phyloP scores from a whole-genome alignment of 2,329 filamentous ascomycete genomes.

The Xylariaceae sp. region DNA sequence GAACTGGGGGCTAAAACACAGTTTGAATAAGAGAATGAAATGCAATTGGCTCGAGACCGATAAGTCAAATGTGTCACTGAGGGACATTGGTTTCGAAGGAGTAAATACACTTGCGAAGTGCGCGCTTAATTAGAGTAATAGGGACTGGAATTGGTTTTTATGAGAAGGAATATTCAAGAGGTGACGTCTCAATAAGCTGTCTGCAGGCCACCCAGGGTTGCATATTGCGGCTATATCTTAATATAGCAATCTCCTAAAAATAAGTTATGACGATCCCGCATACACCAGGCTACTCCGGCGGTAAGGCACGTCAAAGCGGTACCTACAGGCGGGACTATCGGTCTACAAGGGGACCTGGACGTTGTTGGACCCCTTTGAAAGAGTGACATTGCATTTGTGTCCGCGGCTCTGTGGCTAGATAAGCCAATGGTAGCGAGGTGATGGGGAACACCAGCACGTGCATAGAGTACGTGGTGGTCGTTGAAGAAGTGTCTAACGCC shows the following conservation, averaged over 20 bases:
- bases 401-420: conserved; percentile 6
- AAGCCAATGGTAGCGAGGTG: conserved; percentile 21
- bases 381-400: conserved; percentile 11
- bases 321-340: conserved; percentile 18
- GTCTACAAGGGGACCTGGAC: conserved; percentile 13
- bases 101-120: conserved; percentile 6
- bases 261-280: conserved; percentile 25
- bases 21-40: neutral
- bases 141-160: neutral
- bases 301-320: conserved; percentile 15
- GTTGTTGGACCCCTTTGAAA: conserved; percentile 14
- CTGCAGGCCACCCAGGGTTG: conserved; percentile 34
- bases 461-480: conserved; percentile 13
- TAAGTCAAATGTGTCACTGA: neutral
- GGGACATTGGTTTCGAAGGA: neutral
- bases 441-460: conserved; percentile 18
- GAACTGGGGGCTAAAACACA: no score
- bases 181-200: conserved; percentile 35
- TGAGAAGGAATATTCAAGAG: conserved; percentile 11
- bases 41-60: neutral
- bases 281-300: conserved; percentile 15
- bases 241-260: conserved; percentile 39
- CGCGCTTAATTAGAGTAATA: conserved; percentile 19
- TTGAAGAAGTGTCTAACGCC: conserved; percentile 11
- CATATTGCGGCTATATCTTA: conserved; percentile 37